Percentiles rank a stretch among this genome's conserved stretches.
phyloP scores from a whole-genome alignment of 768 basidiomycete genomes.

The Russula virescens region DNA sequence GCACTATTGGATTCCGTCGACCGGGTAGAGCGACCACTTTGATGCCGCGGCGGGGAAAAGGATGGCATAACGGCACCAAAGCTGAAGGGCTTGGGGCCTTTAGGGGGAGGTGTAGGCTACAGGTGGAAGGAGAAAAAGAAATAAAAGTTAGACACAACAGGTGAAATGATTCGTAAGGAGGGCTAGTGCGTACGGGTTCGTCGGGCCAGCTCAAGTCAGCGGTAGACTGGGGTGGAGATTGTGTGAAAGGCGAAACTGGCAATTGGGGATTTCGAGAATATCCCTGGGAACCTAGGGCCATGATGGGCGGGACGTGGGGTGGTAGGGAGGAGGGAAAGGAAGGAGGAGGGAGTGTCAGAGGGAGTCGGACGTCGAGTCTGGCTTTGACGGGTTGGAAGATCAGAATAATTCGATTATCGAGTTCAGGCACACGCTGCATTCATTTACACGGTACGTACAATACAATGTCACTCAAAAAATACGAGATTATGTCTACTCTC shows the following conservation, averaged over 20 bases:
- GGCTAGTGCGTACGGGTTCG: conserved; percentile 21
- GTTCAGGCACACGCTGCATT: too few species aligned
- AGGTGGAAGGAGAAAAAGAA: not conserved
- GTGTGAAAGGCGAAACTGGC: not conserved
- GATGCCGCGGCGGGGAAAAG: conserved; percentile 29
- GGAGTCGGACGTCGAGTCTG: not conserved
- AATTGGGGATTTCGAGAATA: conserved; percentile 14
- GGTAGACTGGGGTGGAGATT: conserved; percentile 13
- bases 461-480: too few species aligned
- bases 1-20: conserved; percentile 30
- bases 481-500: too few species aligned
- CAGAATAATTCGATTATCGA: conserved; percentile 14
- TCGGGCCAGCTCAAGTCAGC: conserved; percentile 13
- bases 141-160: not conserved
- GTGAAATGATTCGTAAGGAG: not conserved
- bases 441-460: too few species aligned
- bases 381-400: conserved; percentile 10
- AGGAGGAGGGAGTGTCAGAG: not conserved
- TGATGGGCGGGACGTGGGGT: not conserved
- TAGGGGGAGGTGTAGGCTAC: conserved; percentile 43
- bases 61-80: conserved; percentile 40
- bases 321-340: too few species aligned
- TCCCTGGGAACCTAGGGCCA: conserved; percentile 20
- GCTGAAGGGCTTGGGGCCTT: conserved; percentile 33
- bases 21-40: conserved; percentile 25